A percentile compares a stretch with the other conserved stretches of the same genome.
Conservation (phyloP, 208 protist genomes). For the Trypanosoma scelopori region DNA sequence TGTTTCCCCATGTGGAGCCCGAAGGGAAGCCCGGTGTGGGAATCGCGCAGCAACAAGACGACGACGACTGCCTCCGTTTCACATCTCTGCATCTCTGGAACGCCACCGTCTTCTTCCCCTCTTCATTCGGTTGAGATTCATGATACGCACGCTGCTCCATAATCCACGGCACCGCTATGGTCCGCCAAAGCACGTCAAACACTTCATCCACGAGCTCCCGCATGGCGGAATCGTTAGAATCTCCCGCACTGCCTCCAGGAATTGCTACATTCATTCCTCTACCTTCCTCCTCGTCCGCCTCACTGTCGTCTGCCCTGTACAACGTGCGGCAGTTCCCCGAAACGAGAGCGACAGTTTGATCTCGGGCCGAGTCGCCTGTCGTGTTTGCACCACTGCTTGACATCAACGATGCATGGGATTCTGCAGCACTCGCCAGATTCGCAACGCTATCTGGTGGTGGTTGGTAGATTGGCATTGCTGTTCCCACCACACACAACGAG, state of each 20-base stretch:
- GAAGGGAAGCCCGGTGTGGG: neutral
- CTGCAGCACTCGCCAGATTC: neutral
- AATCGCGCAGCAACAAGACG: neutral
- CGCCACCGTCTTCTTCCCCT: neutral
- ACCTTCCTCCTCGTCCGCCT: neutral
- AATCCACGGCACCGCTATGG: conserved; percentile 34
- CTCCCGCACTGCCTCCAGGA: neutral
- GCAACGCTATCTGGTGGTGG: neutral
- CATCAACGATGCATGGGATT: neutral
- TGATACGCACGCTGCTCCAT: conserved; percentile 4
- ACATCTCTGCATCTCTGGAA: neutral
- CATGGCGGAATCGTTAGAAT: neutral
- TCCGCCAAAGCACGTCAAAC: conserved; percentile 27
- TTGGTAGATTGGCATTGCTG: conserved; percentile 4
- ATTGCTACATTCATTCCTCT: neutral
- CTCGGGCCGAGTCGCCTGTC: conserved; percentile 10
- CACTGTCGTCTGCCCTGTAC: neutral
- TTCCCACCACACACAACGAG: conserved; percentile 49
- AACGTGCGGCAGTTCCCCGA: neutral
- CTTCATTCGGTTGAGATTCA: neutral
- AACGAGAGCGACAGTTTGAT: conserved; percentile 8
- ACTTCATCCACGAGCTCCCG: conserved; percentile 16
- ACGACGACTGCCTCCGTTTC: neutral
- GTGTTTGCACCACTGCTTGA: neutral
- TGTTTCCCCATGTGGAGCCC: too few species aligned